A percentile compares a stretch with the other conserved stretches of the same genome.
phyloP scores from a whole-genome alignment of 1,284 basidiomycete species.

The Phylloboletellus chloephorus region DNA sequence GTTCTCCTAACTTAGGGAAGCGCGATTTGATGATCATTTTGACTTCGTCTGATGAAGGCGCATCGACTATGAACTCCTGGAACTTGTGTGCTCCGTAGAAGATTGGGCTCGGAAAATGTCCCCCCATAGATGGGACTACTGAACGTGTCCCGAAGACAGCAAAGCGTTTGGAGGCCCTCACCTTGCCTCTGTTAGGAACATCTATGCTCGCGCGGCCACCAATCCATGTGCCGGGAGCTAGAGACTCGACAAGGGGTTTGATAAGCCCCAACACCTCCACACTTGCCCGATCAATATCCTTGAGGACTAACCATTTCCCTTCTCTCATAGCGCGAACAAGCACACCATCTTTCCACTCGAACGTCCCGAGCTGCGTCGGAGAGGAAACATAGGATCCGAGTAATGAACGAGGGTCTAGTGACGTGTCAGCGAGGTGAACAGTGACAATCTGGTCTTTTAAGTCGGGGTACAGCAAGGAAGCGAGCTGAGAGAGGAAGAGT shows the following conservation, averaged over 20 bases:
- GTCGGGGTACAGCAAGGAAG: constrained; percentile 55
- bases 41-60: constrained; percentile 65
- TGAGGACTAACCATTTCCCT: constrained; percentile 91
- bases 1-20: constrained; percentile 57
- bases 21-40: constrained; percentile 60
- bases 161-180: constrained; percentile 72
- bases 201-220: constrained; percentile 69
- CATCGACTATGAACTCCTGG: constrained; percentile 58
- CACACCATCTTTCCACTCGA: constrained; percentile 96
- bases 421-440: constrained; percentile 91
- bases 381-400: constrained; percentile 95
- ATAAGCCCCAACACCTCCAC: constrained; percentile 82
- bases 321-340: constrained; percentile 86
- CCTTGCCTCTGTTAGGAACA: constrained; percentile 62
- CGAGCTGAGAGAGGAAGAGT: constrained; percentile 75
- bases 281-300: constrained; percentile 88
- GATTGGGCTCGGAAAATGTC: constrained; percentile 45
- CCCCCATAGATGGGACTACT: constrained; percentile 39
- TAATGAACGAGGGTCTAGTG: constrained; percentile 89
- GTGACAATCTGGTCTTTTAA: constrained; percentile 62
- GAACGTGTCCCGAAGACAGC: constrained; percentile 81
- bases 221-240: constrained; percentile 70
- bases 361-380: constrained; percentile 77
- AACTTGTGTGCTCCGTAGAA: constrained; percentile 86
- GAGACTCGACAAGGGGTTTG: constrained; percentile 77